These are phyloP conservation scores for Anthostomella pinea DNA, from an alignment of 2,329 filamentous ascomycete species.

Conservation along the genomic window DNA sequence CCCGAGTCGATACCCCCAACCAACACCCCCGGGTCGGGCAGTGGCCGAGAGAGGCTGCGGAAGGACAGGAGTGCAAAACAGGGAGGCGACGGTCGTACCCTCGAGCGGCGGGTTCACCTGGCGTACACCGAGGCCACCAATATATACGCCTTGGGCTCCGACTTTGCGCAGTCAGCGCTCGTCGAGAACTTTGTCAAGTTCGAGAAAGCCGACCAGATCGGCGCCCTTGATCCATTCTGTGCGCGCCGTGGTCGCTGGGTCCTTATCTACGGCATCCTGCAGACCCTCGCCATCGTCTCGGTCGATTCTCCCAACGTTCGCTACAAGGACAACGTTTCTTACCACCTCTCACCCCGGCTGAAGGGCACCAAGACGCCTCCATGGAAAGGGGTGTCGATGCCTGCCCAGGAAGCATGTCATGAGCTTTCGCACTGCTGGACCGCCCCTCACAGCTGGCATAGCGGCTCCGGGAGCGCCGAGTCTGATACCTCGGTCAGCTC, in stretches of 20 bases:
- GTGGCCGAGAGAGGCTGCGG: constrained; percentile 29
- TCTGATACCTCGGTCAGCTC: constrained; percentile 20
- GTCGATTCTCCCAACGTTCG: constrained; percentile 54
- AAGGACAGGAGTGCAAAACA: constrained; percentile 26
- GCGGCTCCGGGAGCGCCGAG: constrained; percentile 18
- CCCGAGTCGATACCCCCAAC: constrained; percentile 48
- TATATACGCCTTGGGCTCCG: constrained; percentile 52
- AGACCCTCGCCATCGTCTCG: constrained; percentile 57
- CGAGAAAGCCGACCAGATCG: constrained; percentile 51
- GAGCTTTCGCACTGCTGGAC: constrained; percentile 54
- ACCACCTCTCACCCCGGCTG: constrained; percentile 55
- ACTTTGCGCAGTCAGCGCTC: constrained; percentile 51
- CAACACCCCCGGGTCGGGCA: constrained; percentile 7
- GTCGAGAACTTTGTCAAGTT: constrained; percentile 55
- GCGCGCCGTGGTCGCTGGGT: constrained; percentile 60
- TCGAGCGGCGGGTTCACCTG: constrained; percentile 52
- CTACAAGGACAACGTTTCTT: constrained; percentile 50
- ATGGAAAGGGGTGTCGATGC: constrained; percentile 43
- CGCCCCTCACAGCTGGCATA: constrained; percentile 40
- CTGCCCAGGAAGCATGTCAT: constrained; percentile 39
- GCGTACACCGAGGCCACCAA: constrained; percentile 61
- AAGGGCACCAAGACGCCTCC: constrained; percentile 51
- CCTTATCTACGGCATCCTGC: constrained; percentile 58
- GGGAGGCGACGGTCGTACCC: constrained; percentile 19
- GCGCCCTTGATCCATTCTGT: constrained; percentile 50